A percentile compares a stretch with the other conserved stretches of the same genome.
Evolutionary conservation across 2,329 filamentous ascomycete species (phyloP).

Genomic region (Penicillium freii): DNA sequence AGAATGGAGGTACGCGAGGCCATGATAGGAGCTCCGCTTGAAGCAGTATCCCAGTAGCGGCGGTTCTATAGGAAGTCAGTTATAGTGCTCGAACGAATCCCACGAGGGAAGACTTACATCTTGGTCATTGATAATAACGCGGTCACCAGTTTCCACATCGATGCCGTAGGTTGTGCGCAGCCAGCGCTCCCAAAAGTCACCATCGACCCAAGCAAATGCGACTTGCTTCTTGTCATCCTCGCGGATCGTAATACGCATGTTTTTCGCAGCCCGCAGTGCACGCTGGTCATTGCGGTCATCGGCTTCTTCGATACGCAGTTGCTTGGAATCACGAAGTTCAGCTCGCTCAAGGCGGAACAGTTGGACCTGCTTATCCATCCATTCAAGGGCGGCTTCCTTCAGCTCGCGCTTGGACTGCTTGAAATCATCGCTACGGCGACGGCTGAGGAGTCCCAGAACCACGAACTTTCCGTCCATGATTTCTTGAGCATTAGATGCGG

Average conservation of each 20-base stretch:
- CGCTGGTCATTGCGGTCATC: slow-evolving; percentile 89
- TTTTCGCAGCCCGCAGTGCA: slow-evolving; percentile 81
- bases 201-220: slow-evolving; percentile 94
- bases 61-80: slow-evolving; percentile 62
- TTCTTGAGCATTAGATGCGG: slow-evolving; percentile 83
- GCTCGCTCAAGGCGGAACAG: slow-evolving; percentile 90
- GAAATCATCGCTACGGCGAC: slow-evolving; percentile 77
- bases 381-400: slow-evolving; percentile 92
- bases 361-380: slow-evolving; percentile 95
- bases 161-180: slow-evolving; percentile 92
- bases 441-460: slow-evolving; percentile 84
- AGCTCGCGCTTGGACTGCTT: slow-evolving; percentile 77
- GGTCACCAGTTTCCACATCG: slow-evolving; percentile 78
- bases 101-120: slow-evolving; percentile 63
- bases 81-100: slow-evolving; percentile 1
- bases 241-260: slow-evolving; percentile 87
- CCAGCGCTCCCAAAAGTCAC: slow-evolving; percentile 97
- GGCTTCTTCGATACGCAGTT: slow-evolving; percentile 92
- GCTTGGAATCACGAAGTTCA: slow-evolving; percentile 90
- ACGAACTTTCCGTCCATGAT: slow-evolving; percentile 95
- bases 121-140: slow-evolving; percentile 95
- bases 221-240: slow-evolving; percentile 84
- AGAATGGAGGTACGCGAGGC: slow-evolving; percentile 87
- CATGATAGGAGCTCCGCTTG: slow-evolving; percentile 84
- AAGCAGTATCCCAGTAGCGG: slow-evolving; percentile 90